phyloP scores from a whole-genome alignment of 1,284 basidiomycete genomes.

The Leccinum colubrinum region DNA sequence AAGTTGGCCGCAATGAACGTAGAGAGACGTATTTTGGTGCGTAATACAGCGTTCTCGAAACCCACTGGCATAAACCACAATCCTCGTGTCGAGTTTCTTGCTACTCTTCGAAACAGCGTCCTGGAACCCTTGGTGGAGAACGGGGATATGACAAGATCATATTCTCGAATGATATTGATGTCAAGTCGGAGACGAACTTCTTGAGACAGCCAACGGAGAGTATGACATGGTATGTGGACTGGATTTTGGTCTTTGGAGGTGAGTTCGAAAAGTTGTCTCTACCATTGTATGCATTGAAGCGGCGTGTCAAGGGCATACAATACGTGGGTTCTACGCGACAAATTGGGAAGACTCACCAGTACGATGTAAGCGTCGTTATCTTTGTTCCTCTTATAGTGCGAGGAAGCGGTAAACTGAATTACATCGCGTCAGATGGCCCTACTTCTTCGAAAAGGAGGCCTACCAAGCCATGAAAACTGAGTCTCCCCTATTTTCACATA shows the following conservation, averaged over 20 bases:
- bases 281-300: neutral
- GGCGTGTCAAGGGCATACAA: constrained; percentile 18
- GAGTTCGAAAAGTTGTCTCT: neutral
- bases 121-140: constrained; percentile 41
- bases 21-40: constrained; percentile 14
- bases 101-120: constrained; percentile 44
- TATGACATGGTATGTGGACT: constrained; percentile 58
- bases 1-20: constrained; percentile 16
- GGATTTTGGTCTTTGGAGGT: constrained; percentile 45
- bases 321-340: constrained; percentile 26
- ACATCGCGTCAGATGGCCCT: constrained; percentile 43
- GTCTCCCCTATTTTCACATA: constrained; percentile 50
- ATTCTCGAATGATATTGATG: constrained; percentile 54
- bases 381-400: neutral
- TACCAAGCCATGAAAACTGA: constrained; percentile 36
- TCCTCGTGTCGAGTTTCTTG: constrained; percentile 42
- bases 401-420: neutral
- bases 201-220: constrained; percentile 43
- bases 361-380: constrained; percentile 10
- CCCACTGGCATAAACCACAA: constrained; percentile 3
- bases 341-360: constrained; percentile 16
- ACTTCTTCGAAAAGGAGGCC: constrained; percentile 42
- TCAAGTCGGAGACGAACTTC: constrained; percentile 46
- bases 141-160: constrained; percentile 44
- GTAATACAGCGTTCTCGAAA: constrained; percentile 11